Evolutionary conservation across 169 alveolate genomes (phyloP).

Genomic region (Perkinsus olseni): DNA sequence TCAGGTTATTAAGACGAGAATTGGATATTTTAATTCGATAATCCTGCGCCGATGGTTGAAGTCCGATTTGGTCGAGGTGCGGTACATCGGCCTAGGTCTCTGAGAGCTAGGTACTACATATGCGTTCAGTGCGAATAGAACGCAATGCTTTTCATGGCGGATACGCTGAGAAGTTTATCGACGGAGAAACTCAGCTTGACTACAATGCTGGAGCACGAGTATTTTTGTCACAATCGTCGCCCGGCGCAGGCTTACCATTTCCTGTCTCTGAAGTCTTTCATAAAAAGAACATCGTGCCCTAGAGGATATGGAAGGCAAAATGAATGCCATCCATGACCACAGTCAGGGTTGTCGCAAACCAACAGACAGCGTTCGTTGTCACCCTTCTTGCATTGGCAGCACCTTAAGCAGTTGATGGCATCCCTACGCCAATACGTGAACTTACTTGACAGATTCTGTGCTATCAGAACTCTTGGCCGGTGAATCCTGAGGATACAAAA

Average conservation of each 20-base stretch:
- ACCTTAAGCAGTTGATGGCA: neutral
- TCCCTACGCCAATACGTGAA: neutral
- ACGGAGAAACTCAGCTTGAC: too few relatives aligned
- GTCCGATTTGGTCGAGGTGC: too few relatives aligned
- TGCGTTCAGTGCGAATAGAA: too few relatives aligned
- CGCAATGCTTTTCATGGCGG: too few relatives aligned
- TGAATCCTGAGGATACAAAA: neutral
- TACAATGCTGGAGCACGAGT: too few relatives aligned
- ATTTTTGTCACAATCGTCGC: too few relatives aligned
- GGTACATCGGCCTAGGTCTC: too few relatives aligned
- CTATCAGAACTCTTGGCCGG: neutral
- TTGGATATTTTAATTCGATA: too few relatives aligned
- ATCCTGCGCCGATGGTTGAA: too few relatives aligned
- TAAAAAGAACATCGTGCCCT: neutral
- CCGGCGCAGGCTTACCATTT: neutral
- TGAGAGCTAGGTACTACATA: too few relatives aligned
- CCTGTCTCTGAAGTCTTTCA: neutral
- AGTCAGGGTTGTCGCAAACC: neutral
- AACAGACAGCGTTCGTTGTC: neutral
- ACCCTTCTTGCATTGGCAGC: neutral
- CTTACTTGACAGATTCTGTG: neutral
- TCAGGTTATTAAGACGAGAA: too few relatives aligned
- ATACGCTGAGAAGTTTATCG: too few relatives aligned
- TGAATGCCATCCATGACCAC: neutral
- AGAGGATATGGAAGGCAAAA: neutral